phyloP scores from a whole-genome alignment of 2,329 filamentous ascomycete species.

The Nemania sp. region DNA sequence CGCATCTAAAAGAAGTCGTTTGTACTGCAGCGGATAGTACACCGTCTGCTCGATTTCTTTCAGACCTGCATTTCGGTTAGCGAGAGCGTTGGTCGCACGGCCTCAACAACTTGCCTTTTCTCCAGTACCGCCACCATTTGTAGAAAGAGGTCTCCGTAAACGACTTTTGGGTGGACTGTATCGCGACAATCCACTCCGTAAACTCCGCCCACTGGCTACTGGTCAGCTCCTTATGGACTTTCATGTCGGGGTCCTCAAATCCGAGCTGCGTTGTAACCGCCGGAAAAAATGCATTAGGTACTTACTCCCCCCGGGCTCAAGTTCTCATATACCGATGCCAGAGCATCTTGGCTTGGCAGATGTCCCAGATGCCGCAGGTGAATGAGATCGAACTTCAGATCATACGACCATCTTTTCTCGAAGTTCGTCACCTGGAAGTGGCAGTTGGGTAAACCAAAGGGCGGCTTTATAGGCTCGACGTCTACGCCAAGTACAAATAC shows the following conservation, averaged over 20 bases:
- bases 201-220: conserved; percentile 40
- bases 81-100: not conserved
- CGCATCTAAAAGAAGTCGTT: conserved; percentile 27
- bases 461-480: conserved; percentile 35
- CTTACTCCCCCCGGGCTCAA: conserved; percentile 40
- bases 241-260: conserved; percentile 28
- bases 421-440: conserved; percentile 36
- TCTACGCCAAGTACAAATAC: conserved; percentile 39
- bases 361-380: conserved; percentile 38
- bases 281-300: conserved; percentile 20
- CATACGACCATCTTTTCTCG: conserved; percentile 34
- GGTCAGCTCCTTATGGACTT: not conserved
- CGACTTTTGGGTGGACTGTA: conserved; percentile 41
- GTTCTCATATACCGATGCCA: conserved; percentile 39
- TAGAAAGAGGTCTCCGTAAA: conserved; percentile 39
- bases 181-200: conserved; percentile 41
- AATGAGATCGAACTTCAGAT: conserved; percentile 38
- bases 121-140: conserved; percentile 39
- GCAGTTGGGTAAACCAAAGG: conserved; percentile 37
- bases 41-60: conserved; percentile 38
- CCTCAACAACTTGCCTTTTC: conserved; percentile 17
- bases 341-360: conserved; percentile 31
- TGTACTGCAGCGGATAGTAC: conserved; percentile 35
- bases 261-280: not conserved
- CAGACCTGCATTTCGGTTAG: conserved; percentile 30